Evolutionary conservation across 2,329 filamentous ascomycete genomes (phyloP).

Genomic region (Aspergillus thermomutatus): DNA sequence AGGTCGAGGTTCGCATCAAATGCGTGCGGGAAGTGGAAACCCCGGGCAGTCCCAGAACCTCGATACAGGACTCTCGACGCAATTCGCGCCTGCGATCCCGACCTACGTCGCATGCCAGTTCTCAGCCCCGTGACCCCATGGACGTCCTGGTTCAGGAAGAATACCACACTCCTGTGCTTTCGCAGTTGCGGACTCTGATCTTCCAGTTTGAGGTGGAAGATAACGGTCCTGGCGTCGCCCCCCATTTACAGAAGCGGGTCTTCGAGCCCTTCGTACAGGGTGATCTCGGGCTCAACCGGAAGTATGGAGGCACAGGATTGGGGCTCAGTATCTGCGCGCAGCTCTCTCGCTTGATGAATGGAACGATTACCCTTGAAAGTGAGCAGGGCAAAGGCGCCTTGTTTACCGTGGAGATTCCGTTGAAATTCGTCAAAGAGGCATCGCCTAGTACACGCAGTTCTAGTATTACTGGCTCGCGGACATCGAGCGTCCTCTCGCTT

Average conservation of each 20-base stretch:
- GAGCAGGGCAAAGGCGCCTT: conserved; percentile 70
- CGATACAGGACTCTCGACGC: conserved; percentile 19
- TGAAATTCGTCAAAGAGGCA: conserved; percentile 70
- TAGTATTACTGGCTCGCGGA: conserved; percentile 28
- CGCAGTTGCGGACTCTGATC: conserved; percentile 61
- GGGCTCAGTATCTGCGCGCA: conserved; percentile 89
- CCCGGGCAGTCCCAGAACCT: conserved; percentile 45
- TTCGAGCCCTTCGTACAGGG: conserved; percentile 95
- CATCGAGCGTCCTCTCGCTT: conserved; percentile 27
- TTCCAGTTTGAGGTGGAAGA: conserved; percentile 91
- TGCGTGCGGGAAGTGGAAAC: conserved; percentile 48
- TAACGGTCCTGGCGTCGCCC: conserved; percentile 79
- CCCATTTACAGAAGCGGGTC: conserved; percentile 72
- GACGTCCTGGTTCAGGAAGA: conserved; percentile 4
- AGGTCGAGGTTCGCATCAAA: conserved; percentile 71
- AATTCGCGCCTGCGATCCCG: conserved; percentile 33
- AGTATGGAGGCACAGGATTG: conserved; percentile 83
- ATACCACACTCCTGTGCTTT: conserved; percentile 47
- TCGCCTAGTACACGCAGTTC: conserved; percentile 41
- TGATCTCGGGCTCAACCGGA: conserved; percentile 84
- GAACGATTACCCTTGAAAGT: conserved; percentile 69
- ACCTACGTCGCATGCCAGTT: conserved; percentile 8
- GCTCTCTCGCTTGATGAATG: conserved; percentile 77
- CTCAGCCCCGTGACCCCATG: background rate
- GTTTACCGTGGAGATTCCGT: conserved; percentile 78